Percentiles rank a stretch among this genome's conserved stretches.
phyloP scores from a whole-genome alignment of 2,329 filamentous ascomycete genomes.

The Zymoseptoria passerinii region DNA sequence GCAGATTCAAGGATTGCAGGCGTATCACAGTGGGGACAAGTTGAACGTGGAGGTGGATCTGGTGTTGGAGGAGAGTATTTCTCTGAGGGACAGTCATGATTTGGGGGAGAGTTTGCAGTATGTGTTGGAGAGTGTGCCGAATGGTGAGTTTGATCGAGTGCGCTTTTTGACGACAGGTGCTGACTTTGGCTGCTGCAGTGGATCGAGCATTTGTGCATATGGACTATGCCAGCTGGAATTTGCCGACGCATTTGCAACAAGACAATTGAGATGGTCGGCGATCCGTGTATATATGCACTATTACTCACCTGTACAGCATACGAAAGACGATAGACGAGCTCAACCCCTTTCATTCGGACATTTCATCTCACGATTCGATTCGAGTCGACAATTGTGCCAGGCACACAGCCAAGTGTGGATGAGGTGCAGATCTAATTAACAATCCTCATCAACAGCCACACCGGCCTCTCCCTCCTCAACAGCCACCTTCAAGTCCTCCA shows the following conservation, averaged over 20 bases:
- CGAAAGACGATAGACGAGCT: neutral
- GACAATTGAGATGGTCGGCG: constrained; percentile 17
- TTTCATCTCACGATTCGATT: neutral
- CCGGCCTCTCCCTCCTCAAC: constrained; percentile 64
- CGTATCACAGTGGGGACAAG: constrained; percentile 79
- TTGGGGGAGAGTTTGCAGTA: constrained; percentile 71
- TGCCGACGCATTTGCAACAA: constrained; percentile 45
- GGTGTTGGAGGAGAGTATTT: constrained; percentile 67
- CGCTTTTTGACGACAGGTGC: neutral
- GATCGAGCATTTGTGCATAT: constrained; percentile 47
- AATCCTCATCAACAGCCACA: constrained; percentile 38
- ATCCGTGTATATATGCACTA: neutral
- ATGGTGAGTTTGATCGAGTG: constrained; percentile 35
- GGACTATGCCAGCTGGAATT: constrained; percentile 44
- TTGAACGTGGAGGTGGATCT: constrained; percentile 78
- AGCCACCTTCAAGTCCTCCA: constrained; percentile 53
- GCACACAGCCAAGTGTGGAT: neutral
- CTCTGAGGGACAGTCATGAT: constrained; percentile 72
- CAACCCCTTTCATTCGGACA: too few species aligned
- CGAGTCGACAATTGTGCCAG: too few species aligned
- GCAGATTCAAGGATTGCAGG: constrained; percentile 75
- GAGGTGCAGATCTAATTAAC: neutral
- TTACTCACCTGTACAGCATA: neutral
- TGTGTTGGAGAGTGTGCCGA: constrained; percentile 74
- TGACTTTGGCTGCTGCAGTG: constrained; percentile 32